Evolutionary conservation across 2,329 filamentous ascomycete species (phyloP), one percentile per base, ranked within the genome.

Genomic region (Microdochium trichocladiopsis): DNA sequence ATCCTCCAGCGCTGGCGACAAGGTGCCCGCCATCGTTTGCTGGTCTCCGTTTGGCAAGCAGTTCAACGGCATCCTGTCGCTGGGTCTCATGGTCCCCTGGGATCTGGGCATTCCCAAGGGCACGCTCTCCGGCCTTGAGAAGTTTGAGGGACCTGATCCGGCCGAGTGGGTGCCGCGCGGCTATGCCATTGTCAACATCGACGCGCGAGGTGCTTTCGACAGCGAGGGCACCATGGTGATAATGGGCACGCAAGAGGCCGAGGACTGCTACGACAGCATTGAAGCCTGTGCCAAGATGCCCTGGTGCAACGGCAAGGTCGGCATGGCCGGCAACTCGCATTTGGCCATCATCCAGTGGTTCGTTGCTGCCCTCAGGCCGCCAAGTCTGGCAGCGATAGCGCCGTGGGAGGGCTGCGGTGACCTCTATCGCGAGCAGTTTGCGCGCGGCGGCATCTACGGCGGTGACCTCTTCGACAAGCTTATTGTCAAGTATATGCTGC

Each of bases 251-350:
- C 57, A 58, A 36, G 61, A 64, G 43, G 62, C 52, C 12, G 50
- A 60, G 25, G 63, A 65, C 51, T 58, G 60, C 1, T 59, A 62
- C 47, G 63, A 66, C 50, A 53, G 53, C 24, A 52, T 65, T 25
- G 60, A 65, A 25, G 52, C 31, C 24, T 47, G 65, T 25, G 59
- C 58, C 3, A 49, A 52, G 31, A 51, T 55, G 47, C 25, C 52
- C 1, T 64, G 62, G 62, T 64, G 60, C 50, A 59, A 52, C 50
- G 62, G 62, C 1, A 41, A 25, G 16, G 50, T 64, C 21, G 58
- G 56, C 1, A 50, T 62, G 47, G 56, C 55, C 3, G 62, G 61
- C n/a, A 63, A 63, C 52, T 61, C 58, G 4, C 55, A 53, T 25
- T 54, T 62, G 11, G 60, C 58, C 41, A 59, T 60, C 10, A 45